Evolutionary conservation across 352 stramenopile genomes (phyloP).

Genomic region (Phytopythium kandeliae): DNA sequence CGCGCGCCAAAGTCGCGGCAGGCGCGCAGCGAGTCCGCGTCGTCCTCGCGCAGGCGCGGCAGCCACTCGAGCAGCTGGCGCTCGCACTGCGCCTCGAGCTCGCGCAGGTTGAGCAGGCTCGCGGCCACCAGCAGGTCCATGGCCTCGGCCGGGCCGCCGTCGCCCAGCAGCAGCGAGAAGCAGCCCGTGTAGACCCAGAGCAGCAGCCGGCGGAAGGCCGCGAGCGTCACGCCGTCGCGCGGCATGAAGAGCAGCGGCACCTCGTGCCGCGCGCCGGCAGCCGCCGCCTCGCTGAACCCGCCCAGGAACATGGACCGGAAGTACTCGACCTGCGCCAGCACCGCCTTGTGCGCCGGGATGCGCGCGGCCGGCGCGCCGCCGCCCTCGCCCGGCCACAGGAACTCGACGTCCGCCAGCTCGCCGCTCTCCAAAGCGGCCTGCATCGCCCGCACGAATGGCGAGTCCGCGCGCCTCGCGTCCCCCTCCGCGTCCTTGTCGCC

Average conservation of each 20-base stretch:
- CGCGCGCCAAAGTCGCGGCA: conserved; percentile 61
- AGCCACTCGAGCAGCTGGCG: conserved; percentile 50
- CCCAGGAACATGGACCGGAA: conserved; percentile 80
- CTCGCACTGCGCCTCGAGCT: conserved; percentile 56
- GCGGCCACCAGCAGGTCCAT: conserved; percentile 73
- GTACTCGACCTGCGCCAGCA: conserved; percentile 75
- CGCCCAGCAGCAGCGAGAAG: conserved; percentile 26
- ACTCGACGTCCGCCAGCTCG: conserved; percentile 59
- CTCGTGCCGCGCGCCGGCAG: conserved; percentile 23
- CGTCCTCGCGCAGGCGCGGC: conserved; percentile 19
- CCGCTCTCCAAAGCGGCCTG: conserved; percentile 30
- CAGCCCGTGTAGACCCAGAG: conserved; percentile 72
- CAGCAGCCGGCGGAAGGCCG: conserved; percentile 56
- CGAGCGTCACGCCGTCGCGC: conserved; percentile 57
- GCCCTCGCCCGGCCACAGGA: conserved; percentile 58
- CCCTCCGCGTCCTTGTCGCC: background rate
- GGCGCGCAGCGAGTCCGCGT: conserved; percentile 38
- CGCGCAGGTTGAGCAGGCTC: conserved; percentile 45
- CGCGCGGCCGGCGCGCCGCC: conserved; percentile 20
- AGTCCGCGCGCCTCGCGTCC: conserved; percentile 17
- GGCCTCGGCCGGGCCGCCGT: conserved; percentile 39
- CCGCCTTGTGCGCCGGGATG: conserved; percentile 60
- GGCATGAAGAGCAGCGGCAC: conserved; percentile 72
- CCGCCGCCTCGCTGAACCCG: conserved; percentile 67
- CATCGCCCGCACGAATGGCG: conserved; percentile 57